Evolutionary conservation across 495 filamentous ascomycete genomes (phyloP), one percentile per base, ranked within the genome.

Genomic region (Annulohypoxylon nitens): DNA sequence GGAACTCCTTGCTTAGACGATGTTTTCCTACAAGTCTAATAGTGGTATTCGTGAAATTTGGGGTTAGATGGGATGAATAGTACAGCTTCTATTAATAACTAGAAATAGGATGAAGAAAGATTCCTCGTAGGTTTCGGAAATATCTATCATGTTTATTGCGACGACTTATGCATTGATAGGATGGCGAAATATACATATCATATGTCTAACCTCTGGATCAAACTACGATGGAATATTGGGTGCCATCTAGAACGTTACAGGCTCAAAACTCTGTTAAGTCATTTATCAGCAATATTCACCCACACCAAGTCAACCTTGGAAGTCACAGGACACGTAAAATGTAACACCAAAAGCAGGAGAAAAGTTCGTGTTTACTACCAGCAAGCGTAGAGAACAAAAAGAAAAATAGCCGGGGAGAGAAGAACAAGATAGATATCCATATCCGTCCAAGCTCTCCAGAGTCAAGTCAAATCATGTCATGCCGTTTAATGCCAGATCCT

Each of bases 351-450:
- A 53, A 45, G 12, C 11, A 47, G 43, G 18, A 47, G 57, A 57
- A 37, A 60, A 63, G 51, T 11, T 62, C 43, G 57, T 64, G 70
- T 69, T 73, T 72, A 68, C 69, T 72, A 68, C 43, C 45, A 66
- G 60, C 62, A 62, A 69, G 41, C 36, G 30, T 67, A 61, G 25
- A 47, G 58, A 45, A 61, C 23, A 61, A 61, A 45, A 61, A 60
- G 43, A 73, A 70, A 73, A 66, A 73, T 23, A 69, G 20, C 34
- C 14, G 58, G 60, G 69, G 62, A 67, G 62, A 58, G 58, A 47
- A 67, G 69, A 70, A 70, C 39, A 67, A 73, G 47, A 61, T 61
- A 62, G n/a, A 47, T 66, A 71, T 71, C 63, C 59, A 64, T 60
- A 71, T 67, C 58, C 69, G 67, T 67, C 69, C 58, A 57, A 55